phyloP scores from a whole-genome alignment of 2,329 filamentous ascomycete species.

The Penicillium sp. region DNA sequence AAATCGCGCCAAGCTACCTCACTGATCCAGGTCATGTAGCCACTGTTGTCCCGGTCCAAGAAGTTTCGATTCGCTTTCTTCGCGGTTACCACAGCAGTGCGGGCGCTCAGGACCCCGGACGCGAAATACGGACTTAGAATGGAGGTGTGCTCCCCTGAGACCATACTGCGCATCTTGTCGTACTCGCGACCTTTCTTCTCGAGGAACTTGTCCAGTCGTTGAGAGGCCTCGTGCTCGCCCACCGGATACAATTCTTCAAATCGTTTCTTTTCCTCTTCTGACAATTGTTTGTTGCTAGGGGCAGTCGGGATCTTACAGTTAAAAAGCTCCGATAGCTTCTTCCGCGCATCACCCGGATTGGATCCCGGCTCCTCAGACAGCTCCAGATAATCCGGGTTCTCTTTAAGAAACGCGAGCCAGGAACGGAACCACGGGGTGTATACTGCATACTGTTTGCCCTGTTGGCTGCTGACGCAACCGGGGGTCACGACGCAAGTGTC shows the following conservation, averaged over 20 bases:
- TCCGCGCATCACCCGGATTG: constrained; percentile 53
- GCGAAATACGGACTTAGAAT: constrained; percentile 70
- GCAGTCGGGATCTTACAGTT: constrained; percentile 58
- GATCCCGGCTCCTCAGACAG: constrained; percentile 56
- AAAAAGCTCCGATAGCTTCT: constrained; percentile 59
- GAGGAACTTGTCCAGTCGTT: constrained; percentile 65
- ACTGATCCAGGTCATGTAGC: constrained; percentile 71
- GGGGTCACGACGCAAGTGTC: constrained; percentile 83
- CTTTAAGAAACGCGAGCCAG: constrained; percentile 72
- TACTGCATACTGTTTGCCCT: constrained; percentile 77
- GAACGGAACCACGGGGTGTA: constrained; percentile 78
- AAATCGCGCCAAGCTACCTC: constrained; percentile 87
- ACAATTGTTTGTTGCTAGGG: constrained; percentile 63
- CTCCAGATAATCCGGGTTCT: constrained; percentile 65
- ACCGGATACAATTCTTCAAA: constrained; percentile 66
- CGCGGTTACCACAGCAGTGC: constrained; percentile 65
- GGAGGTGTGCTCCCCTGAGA: constrained; percentile 63
- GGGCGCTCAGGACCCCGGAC: constrained; percentile 64
- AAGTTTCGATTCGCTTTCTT: constrained; percentile 59
- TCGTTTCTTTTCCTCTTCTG: constrained; percentile 56
- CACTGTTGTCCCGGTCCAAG: constrained; percentile 64
- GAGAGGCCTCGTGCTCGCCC: constrained; percentile 69
- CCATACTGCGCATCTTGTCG: constrained; percentile 63
- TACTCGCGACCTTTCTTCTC: constrained; percentile 63
- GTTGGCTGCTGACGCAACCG: constrained; percentile 62